These are phyloP conservation scores for Metahyphopichia silvanorum DNA, from an alignment of 805 yeast species.

Conservation along the genomic window DNA sequence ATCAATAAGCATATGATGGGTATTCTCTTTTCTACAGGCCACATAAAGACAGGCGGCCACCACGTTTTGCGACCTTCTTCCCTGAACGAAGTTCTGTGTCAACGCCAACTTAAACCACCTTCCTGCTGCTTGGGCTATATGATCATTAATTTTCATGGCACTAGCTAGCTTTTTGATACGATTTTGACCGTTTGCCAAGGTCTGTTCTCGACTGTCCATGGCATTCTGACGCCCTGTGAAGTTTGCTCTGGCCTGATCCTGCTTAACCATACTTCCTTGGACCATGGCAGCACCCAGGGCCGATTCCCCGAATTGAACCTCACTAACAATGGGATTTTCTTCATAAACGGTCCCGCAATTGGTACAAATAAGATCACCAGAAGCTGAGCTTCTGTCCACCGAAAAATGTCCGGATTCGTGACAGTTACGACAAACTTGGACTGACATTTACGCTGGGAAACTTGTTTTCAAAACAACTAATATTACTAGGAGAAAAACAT, in stretches of 20 bases:
- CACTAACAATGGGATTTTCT: slow-evolving; percentile 93
- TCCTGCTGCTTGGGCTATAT: slow-evolving; percentile 79
- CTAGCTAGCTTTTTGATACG: slow-evolving; percentile 78
- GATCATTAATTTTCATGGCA: slow-evolving; percentile 77
- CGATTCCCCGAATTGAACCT: slow-evolving; percentile 90
- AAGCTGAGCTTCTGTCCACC: slow-evolving; percentile 26
- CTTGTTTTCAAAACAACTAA: too few relatives aligned
- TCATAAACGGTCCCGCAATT: slow-evolving; percentile 85
- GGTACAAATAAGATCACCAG: slow-evolving; percentile 77
- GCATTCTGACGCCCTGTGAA: slow-evolving; percentile 63
- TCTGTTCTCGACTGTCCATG: slow-evolving; percentile 84
- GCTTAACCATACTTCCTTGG: slow-evolving; percentile 89
- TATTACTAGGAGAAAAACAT: too few relatives aligned
- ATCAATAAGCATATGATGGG: slow-evolving; percentile 95
- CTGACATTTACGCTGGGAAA: too few relatives aligned
- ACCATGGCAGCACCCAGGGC: slow-evolving; percentile 93
- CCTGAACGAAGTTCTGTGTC: slow-evolving; percentile 88
- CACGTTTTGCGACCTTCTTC: slow-evolving; percentile 94
- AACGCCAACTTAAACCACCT: slow-evolving; percentile 89
- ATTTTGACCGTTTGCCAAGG: slow-evolving; percentile 77
- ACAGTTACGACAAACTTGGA: slow-evolving; percentile 22
- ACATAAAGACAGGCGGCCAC: slow-evolving; percentile 92
- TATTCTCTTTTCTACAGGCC: slow-evolving; percentile 87
- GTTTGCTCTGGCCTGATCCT: slow-evolving; percentile 76
- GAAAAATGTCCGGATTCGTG: slow-evolving; percentile 18